These are phyloP conservation scores for Fusarium heterosporum DNA, from an alignment of 2,329 filamentous ascomycete species.

Conservation along the genomic window DNA sequence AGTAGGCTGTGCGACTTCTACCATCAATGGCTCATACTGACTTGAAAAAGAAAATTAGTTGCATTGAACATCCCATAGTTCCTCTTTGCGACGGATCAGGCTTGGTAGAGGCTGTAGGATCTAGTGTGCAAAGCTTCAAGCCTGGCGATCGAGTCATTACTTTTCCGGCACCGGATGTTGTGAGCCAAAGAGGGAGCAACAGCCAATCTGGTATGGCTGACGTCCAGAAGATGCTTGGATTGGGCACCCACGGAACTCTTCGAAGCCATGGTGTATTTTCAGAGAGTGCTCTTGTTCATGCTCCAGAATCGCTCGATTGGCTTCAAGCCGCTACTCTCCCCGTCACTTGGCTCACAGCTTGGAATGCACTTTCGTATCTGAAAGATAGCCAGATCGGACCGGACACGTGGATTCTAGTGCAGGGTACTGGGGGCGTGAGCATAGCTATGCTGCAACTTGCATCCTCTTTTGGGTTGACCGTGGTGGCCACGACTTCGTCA, in stretches of 20 bases:
- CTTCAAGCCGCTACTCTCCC: conserved; percentile 58
- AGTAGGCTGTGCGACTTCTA: conserved; percentile 40
- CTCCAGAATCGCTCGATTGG: conserved; percentile 58
- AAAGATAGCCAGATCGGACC: conserved; percentile 54
- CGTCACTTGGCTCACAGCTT: conserved; percentile 63
- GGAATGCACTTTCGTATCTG: conserved; percentile 63
- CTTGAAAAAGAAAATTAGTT: conserved; percentile 35
- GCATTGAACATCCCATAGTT: conserved; percentile 45
- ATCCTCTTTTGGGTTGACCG: conserved; percentile 61
- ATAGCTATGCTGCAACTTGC: conserved; percentile 56
- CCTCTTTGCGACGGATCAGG: conserved; percentile 58
- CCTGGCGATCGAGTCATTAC: conserved; percentile 68
- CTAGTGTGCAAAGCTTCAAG: conserved; percentile 59
- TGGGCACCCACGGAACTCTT: conserved; percentile 67
- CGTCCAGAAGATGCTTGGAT: conserved; percentile 64
- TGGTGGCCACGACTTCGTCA: conserved; percentile 70
- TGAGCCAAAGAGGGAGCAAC: conserved; percentile 34
- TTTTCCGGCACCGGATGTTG: conserved; percentile 52
- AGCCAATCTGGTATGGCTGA: conserved; percentile 44
- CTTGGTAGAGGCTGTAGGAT: conserved; percentile 62
- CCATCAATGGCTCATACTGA: background rate
- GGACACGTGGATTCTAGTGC: conserved; percentile 52
- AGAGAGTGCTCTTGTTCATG: conserved; percentile 66
- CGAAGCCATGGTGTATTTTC: conserved; percentile 68
- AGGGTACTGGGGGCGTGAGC: conserved; percentile 57